Evolutionary conservation across 2,329 filamentous ascomycete genomes (phyloP), one percentile per base, ranked within the genome.

Genomic region (Ceratocystiopsis brevicomis): DNA sequence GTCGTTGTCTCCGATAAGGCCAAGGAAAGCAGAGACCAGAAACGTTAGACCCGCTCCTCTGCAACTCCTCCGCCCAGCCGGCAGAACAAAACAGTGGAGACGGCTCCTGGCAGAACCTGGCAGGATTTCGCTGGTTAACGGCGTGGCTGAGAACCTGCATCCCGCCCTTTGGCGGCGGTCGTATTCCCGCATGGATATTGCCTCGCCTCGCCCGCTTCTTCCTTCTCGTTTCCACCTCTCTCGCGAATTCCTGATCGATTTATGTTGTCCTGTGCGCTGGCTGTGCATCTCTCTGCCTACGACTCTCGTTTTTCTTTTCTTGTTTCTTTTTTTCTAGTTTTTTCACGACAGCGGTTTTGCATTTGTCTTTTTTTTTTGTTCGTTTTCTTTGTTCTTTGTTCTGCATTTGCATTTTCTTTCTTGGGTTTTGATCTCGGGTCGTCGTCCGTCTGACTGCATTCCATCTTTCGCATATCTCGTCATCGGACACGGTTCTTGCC

Each of bases 11-110:
- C 34, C 25, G 25, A 37, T 18, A 42, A 21, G 14, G 10, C 32
- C 16, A 16, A 17, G 32, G 32, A n/a, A 30, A 34, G 15, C 32
- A n/a, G 25, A 4, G 19, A 21, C 19, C 19, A 21, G 19, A 35
- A 11, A 19, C 42, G 38, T 37, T 32, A 19, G 43, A 37, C 43
- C 43, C 43, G 43, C 43, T 41, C 39, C 35, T 44, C 36, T 44
- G 43, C 38, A 40, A 41, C 25, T 30, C 25, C 25, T 30, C 25
- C 25, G 25, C 38, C 21, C 34, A 37, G 39, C 33, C 33, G 18
- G 18, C 39, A 40, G 32, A 35, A 37, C 15, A 14, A 21, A 21
- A 14, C 35, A 41, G 16, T 13, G 35, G 25, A 30, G 25, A 30
- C 25, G 25, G 25, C 8, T 6, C 6, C 25, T 21, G 21, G 4